Evolutionary conservation across 495 filamentous ascomycete species (phyloP).

Genomic region (Aspergillus funiculosus): DNA sequence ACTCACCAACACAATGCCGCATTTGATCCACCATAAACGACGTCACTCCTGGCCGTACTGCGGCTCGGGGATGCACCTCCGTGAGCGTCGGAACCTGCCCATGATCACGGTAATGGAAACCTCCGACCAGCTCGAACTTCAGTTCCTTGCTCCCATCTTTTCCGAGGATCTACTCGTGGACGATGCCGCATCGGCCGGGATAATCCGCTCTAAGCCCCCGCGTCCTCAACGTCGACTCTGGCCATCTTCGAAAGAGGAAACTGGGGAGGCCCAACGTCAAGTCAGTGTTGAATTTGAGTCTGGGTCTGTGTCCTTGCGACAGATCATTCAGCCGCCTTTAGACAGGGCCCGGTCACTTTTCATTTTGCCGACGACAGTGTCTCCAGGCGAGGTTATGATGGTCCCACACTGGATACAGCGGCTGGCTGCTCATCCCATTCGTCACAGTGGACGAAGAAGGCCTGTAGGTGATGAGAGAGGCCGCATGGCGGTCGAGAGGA

Average conservation of each 20-base stretch:
- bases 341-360: slow-evolving; percentile 34
- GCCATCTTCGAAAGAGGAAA: slow-evolving; percentile 1
- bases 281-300: background rate
- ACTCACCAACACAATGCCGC: slow-evolving; percentile 25
- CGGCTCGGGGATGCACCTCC: slow-evolving; percentile 19
- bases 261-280: background rate
- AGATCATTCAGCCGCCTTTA: slow-evolving; percentile 33
- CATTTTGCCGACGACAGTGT: slow-evolving; percentile 27
- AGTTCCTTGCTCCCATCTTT: slow-evolving; percentile 18
- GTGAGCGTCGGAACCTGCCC: slow-evolving; percentile 7
- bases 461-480: slow-evolving; percentile 3
- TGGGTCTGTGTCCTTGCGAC: slow-evolving; percentile 18
- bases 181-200: slow-evolving; percentile 34
- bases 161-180: slow-evolving; percentile 26
- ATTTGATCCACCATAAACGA: slow-evolving; percentile 29
- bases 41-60: slow-evolving; percentile 41
- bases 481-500: slow-evolving; percentile 20
- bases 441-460: background rate
- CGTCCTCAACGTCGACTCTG: slow-evolving; percentile 23
- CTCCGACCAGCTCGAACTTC: slow-evolving; percentile 17
- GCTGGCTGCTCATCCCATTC: slow-evolving; percentile 10
- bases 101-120: slow-evolving; percentile 14
- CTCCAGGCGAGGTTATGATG: slow-evolving; percentile 17
- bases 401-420: slow-evolving; percentile 27
- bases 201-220: slow-evolving; percentile 22